Conservation (phyloP, 192 early-diverging fungal species). For the Gaertneriomyces semiglobifer region DNA sequence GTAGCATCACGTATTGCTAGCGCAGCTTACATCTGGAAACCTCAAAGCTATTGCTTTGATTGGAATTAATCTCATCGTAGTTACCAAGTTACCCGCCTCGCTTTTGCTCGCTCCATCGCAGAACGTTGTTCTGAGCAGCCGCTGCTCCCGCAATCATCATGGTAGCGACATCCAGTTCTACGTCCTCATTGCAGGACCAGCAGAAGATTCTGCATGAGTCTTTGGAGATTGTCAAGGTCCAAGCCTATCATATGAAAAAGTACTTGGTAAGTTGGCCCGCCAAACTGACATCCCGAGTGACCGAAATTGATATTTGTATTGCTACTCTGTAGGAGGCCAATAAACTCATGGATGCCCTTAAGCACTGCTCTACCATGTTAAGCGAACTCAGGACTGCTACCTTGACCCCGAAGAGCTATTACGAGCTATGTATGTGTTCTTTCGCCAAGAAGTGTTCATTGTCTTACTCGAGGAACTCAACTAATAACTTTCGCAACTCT, state of each 20-base stretch:
- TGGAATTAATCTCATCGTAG: no score
- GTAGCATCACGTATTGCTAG: no score
- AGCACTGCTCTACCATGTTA: constrained; percentile 97
- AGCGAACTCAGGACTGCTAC: constrained; percentile 92
- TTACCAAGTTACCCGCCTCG: no score
- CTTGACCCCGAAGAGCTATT: constrained; percentile 96
- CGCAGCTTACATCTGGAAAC: no score
- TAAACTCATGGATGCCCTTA: constrained; percentile 95
- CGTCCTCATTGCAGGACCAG: constrained; percentile 61
- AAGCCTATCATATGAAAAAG: constrained; percentile 93
- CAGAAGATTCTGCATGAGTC: constrained; percentile 89
- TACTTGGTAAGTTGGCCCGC: constrained; percentile 64
- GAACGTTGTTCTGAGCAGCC: no score
- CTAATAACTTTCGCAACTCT: constrained; percentile 15
- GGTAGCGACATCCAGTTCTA: constrained; percentile 12
- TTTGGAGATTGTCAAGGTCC: constrained; percentile 85
- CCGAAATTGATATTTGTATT: neutral
- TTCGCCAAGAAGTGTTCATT: neutral
- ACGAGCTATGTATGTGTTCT: constrained; percentile 86
- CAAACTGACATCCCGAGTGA: no score
- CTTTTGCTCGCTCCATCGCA: no score
- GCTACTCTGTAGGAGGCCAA: constrained; percentile 62
- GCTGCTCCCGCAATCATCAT: constrained; percentile 8
- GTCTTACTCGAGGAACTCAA: neutral
- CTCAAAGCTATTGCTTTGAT: no score